Evolutionary conservation across 495 filamentous ascomycete genomes (phyloP).

Genomic region (Hamigera avellanea): DNA sequence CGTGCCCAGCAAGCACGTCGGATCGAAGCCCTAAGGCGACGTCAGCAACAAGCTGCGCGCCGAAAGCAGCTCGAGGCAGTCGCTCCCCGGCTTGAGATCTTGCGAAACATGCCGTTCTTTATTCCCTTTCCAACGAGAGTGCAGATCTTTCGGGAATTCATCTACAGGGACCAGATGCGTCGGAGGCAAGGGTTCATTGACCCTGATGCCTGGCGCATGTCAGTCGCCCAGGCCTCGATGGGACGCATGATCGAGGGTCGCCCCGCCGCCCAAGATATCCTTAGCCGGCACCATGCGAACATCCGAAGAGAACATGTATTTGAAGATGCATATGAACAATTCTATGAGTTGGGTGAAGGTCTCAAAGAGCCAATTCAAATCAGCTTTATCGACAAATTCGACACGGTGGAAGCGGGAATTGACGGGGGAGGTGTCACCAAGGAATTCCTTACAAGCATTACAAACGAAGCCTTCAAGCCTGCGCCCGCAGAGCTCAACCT

Average conservation of each 20-base stretch:
- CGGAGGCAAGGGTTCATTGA: slow-evolving; percentile 67
- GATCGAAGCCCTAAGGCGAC: slow-evolving; percentile 40
- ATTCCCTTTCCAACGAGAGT: slow-evolving; percentile 90
- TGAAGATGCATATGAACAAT: slow-evolving; percentile 73
- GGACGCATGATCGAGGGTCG: slow-evolving; percentile 23
- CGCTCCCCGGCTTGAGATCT: slow-evolving; percentile 75
- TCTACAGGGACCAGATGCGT: slow-evolving; percentile 65
- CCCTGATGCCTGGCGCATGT: slow-evolving; percentile 68
- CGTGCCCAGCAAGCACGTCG: slow-evolving; percentile 40
- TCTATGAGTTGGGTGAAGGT: slow-evolving; percentile 67
- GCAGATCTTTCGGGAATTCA: slow-evolving; percentile 89
- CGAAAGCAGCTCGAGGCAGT: slow-evolving; percentile 61
- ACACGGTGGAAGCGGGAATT: slow-evolving; percentile 79
- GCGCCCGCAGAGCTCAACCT: slow-evolving; percentile 36
- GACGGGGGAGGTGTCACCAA: slow-evolving; percentile 97
- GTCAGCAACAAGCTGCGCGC: slow-evolving; percentile 52
- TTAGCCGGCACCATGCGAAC: slow-evolving; percentile 66
- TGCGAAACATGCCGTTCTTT: slow-evolving; percentile 94
- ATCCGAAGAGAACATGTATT: slow-evolving; percentile 76
- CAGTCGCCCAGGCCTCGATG: slow-evolving; percentile 32
- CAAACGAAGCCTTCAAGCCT: slow-evolving; percentile 70
- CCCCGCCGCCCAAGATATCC: slow-evolving; percentile 30
- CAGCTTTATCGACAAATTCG: slow-evolving; percentile 88
- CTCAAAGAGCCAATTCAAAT: slow-evolving; percentile 98
- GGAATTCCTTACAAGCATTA: slow-evolving; percentile 89